phyloP scores from a whole-genome alignment of 306 rosid species.

The Cucurbita maxima region DNA sequence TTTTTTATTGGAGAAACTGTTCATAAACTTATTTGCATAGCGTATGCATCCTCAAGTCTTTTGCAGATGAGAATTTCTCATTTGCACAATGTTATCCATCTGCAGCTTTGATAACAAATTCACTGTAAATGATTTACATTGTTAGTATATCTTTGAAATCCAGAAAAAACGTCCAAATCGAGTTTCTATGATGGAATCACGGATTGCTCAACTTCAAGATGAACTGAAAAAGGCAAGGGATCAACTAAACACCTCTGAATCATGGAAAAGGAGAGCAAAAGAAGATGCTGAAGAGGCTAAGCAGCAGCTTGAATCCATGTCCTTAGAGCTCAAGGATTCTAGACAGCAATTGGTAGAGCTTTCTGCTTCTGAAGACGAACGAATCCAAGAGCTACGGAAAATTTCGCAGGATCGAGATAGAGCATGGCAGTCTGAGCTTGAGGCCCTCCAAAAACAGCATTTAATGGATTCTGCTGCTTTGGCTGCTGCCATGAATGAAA shows the following conservation, averaged over 20 bases:
- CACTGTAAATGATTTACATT: not conserved
- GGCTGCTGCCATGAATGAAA: constrained; percentile 63
- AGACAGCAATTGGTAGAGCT: constrained; percentile 50
- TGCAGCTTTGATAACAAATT: not conserved
- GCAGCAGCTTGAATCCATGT: constrained; percentile 32
- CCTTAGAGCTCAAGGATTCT: constrained; percentile 57
- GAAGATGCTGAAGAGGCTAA: constrained; percentile 69
- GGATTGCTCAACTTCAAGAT: constrained; percentile 53
- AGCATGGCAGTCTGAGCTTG: constrained; percentile 92
- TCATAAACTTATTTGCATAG: not conserved
- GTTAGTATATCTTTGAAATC: constrained; percentile 1
- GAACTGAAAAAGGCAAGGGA: constrained; percentile 62
- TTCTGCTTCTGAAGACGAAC: constrained; percentile 64
- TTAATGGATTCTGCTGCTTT: constrained; percentile 78
- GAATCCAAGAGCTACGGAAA: constrained; percentile 60
- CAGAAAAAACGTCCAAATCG: constrained; percentile 52
- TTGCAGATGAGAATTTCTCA: not conserved
- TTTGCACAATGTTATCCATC: not conserved
- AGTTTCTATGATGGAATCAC: constrained; percentile 53
- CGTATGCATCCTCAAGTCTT: not conserved
- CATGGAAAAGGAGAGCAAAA: constrained; percentile 44
- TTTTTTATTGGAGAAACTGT: not conserved
- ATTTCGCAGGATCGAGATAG: constrained; percentile 81
- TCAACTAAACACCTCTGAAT: constrained; percentile 47
- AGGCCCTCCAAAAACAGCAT: constrained; percentile 80